A percentile compares a stretch with the other conserved stretches of the same genome.
Evolutionary conservation across 176 grass and related monocot genomes (phyloP).

Genomic region (Musa itinerans): DNA sequence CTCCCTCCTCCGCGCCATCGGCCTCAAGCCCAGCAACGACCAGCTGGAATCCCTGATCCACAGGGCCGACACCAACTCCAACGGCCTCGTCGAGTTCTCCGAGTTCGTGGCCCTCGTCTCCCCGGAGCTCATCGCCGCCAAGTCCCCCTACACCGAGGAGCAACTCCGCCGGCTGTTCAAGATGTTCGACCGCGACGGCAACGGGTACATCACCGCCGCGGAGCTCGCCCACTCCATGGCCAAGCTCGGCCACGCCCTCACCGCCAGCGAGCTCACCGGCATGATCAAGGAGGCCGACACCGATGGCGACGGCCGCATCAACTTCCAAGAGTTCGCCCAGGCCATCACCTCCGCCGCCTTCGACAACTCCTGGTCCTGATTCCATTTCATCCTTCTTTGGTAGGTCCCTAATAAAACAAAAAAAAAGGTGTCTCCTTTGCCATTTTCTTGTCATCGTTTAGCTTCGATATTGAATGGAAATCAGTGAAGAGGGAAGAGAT

Average conservation of each 20-base stretch:
- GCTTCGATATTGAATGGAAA: no score
- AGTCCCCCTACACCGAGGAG: constrained; percentile 74
- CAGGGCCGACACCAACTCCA: constrained; percentile 67
- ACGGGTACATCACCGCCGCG: constrained; percentile 94
- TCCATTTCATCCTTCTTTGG: background rate
- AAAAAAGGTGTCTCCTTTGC: no score
- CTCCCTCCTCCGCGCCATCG: constrained; percentile 73
- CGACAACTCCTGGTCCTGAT: constrained; percentile 73
- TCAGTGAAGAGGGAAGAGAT: no score
- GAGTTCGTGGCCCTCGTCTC: constrained; percentile 77
- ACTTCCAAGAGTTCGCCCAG: constrained; percentile 76
- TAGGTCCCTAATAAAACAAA: background rate
- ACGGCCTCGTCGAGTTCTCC: constrained; percentile 89
- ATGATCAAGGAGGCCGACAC: constrained; percentile 97
- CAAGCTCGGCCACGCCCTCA: constrained; percentile 70
- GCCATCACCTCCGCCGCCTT: constrained; percentile 83
- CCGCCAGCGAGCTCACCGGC: constrained; percentile 77
- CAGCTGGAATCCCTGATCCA: constrained; percentile 69
- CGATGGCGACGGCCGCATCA: constrained; percentile 76
- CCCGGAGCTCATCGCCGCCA: constrained; percentile 51
- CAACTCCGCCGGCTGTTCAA: constrained; percentile 57
- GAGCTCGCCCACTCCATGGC: constrained; percentile 97
- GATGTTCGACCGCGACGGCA: constrained; percentile 83
- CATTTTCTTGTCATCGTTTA: no score
- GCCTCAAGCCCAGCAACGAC: constrained; percentile 54